Evolutionary conservation across 192 early-diverging fungal genomes (phyloP).

Genomic region (Coemansia sp.): DNA sequence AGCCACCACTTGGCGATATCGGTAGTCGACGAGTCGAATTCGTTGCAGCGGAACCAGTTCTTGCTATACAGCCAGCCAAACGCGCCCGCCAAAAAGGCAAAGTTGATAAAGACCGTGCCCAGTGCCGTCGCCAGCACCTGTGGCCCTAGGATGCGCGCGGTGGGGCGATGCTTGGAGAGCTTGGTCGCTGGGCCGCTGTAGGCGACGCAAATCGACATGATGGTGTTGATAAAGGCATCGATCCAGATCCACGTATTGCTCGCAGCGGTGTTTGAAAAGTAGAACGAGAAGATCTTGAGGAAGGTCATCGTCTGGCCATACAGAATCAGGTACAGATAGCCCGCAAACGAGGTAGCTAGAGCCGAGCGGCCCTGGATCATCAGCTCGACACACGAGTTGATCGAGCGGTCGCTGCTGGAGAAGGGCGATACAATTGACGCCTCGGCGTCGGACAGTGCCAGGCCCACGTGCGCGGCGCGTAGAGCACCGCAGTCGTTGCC

Average conservation of each 20-base stretch:
- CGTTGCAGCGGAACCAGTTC: slow-evolving; percentile 68
- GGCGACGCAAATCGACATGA: slow-evolving; percentile 65
- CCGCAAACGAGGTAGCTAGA: slow-evolving; percentile 70
- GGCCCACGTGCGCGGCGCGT: slow-evolving; percentile 77
- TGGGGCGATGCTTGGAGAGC: slow-evolving; percentile 64
- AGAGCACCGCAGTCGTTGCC: slow-evolving; percentile 87
- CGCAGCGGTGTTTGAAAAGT: slow-evolving; percentile 64
- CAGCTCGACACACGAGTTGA: slow-evolving; percentile 71
- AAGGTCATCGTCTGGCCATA: slow-evolving; percentile 74
- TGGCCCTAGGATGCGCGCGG: slow-evolving; percentile 72
- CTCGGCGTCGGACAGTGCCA: slow-evolving; percentile 80
- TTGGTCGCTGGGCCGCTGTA: slow-evolving; percentile 60
- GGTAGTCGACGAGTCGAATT: slow-evolving; percentile 64
- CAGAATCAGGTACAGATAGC: slow-evolving; percentile 67
- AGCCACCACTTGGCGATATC: slow-evolving; percentile 77
- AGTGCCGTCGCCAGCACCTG: slow-evolving; percentile 66
- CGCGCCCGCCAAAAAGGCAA: slow-evolving; percentile 59
- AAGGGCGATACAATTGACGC: slow-evolving; percentile 85
- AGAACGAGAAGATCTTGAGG: slow-evolving; percentile 66
- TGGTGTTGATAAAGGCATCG: slow-evolving; percentile 68
- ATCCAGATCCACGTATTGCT: slow-evolving; percentile 72
- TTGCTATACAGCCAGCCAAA: slow-evolving; percentile 62
- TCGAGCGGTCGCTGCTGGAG: slow-evolving; percentile 64
- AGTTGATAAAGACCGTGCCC: slow-evolving; percentile 70
- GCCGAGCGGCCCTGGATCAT: slow-evolving; percentile 71